Base-by-base conservation (phyloP, 139 green algal genomes). In the Desmodesmus armatus region DNA sequence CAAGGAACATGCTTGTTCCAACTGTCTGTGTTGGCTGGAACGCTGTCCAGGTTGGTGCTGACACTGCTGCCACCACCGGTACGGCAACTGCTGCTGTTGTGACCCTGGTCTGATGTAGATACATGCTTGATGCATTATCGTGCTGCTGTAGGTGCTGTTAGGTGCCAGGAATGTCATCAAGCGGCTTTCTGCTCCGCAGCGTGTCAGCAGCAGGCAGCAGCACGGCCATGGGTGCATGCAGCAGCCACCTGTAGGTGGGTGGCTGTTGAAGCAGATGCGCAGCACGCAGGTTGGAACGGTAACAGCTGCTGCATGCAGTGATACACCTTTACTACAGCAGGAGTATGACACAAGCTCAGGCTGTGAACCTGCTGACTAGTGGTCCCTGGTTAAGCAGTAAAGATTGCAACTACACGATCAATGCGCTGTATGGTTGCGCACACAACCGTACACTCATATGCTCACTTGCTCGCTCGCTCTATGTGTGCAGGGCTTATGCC, bases 121-220 rank as follows among this genome's bases (percentile, higher is more conserved):
- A 58, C 3, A 37, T 62, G 5, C 6, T 40, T 66, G 49, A 37
- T 67, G 51, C 53, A 25, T 74, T 31, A n/a, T 21, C 13, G 35
- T 31, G 44, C 15, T 60, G 35, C 27, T 83, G 65, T 82, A 92
- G 82, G 58, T 23, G 40, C 67, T 11, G 21, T 87, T 0, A 23
- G 7, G 0, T 94, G 91, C 58, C 7, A 71, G 6, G 29, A 25
- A 5, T 94, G 91, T 72, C 41, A 63, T 11, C 87, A 91, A 27
- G 91, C 87, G 11, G 65, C 62, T 5, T 94, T 94, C 55, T 94
- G 91, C 79, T 92, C 86, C 43, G 6, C 78, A 3, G 25, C 25
- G 2, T 94, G 91, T 43, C 72, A 55, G 67, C 69, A 82, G 49
- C 47, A n/a, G 2, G 91, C 73, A 0, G 58, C 58, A 11, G 19